These are phyloP conservation scores for Raphanus hybrid DNA, from an alignment of 441 rosid species.

Conservation along the genomic window DNA sequence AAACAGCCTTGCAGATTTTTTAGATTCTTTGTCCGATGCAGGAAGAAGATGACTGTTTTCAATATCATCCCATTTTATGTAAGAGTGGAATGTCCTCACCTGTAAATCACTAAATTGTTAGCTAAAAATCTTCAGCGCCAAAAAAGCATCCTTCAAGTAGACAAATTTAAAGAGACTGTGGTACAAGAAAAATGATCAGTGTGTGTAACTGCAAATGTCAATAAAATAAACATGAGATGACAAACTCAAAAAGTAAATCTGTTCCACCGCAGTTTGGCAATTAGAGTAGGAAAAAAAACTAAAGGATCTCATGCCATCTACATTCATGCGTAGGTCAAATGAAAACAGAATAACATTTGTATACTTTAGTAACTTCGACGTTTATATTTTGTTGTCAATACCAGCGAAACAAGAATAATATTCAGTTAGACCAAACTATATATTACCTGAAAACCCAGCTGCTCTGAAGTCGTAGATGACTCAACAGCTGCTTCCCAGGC, in stretches of 20 bases:
- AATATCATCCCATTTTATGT: constrained; percentile 89
- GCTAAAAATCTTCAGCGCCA: constrained; percentile 20
- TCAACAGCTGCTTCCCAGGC: constrained; percentile 98
- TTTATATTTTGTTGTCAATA: constrained; percentile 15
- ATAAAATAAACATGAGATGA: constrained; percentile 18
- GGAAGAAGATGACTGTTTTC: constrained; percentile 65
- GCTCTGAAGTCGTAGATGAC: constrained; percentile 76
- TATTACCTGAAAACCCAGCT: constrained; percentile 86
- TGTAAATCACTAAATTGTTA: constrained; percentile 46
- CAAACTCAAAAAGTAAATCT: constrained; percentile 12
- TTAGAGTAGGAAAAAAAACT: neutral
- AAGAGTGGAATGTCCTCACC: constrained; percentile 85
- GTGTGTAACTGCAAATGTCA: constrained; percentile 13
- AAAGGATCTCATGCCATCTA: constrained; percentile 9
- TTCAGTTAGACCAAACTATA: constrained; percentile 22
- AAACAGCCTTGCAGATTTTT: constrained; percentile 77
- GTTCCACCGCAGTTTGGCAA: neutral
- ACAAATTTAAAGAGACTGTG: constrained; percentile 3
- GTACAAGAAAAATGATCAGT: constrained; percentile 13
- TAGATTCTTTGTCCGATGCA: constrained; percentile 70
- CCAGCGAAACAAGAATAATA: constrained; percentile 19
- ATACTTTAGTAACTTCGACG: constrained; percentile 6
- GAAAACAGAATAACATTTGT: constrained; percentile 13
- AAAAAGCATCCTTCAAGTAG: constrained; percentile 30
- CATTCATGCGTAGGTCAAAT: constrained; percentile 15